Conservation (phyloP, 2,329 filamentous ascomycete species). For the Pseudogymnoascus sp. region DNA sequence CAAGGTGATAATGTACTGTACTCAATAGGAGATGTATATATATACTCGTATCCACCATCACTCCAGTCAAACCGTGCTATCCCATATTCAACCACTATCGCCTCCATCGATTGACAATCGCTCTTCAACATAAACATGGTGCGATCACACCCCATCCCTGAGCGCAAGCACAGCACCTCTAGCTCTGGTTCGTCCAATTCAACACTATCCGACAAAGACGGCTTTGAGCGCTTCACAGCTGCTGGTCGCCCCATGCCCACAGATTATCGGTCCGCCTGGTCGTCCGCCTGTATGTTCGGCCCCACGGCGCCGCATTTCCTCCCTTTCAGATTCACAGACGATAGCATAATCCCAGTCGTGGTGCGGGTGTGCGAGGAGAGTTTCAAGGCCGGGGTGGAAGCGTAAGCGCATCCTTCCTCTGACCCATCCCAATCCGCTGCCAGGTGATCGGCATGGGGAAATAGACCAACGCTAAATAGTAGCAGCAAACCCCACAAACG, state of each 20-base stretch:
- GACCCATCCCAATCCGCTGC: neutral
- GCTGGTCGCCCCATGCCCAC: slow-evolving; percentile 20
- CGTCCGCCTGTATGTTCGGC: slow-evolving; percentile 15
- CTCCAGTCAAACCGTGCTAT: neutral
- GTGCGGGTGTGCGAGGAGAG: slow-evolving; percentile 11
- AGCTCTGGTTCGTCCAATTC: neutral
- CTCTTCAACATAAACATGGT: neutral
- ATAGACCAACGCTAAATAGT: neutral
- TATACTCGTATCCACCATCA: neutral
- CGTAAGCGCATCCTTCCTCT: neutral
- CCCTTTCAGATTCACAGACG: slow-evolving; percentile 22
- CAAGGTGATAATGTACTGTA: slow-evolving; percentile 2
- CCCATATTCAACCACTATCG: neutral
- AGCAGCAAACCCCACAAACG: neutral
- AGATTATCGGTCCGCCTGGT: slow-evolving; percentile 13
- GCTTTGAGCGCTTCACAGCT: slow-evolving; percentile 20
- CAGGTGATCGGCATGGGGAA: neutral
- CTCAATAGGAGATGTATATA: neutral
- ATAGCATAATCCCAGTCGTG: slow-evolving; percentile 26
- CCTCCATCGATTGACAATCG: neutral
- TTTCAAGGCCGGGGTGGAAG: neutral
- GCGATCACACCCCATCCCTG: neutral
- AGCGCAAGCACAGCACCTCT: neutral
- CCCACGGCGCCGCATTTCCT: slow-evolving; percentile 19
- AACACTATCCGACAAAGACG: neutral